Evolutionary conservation across 1,284 basidiomycete species (phyloP).

Genomic region (Pterulicium gracile): DNA sequence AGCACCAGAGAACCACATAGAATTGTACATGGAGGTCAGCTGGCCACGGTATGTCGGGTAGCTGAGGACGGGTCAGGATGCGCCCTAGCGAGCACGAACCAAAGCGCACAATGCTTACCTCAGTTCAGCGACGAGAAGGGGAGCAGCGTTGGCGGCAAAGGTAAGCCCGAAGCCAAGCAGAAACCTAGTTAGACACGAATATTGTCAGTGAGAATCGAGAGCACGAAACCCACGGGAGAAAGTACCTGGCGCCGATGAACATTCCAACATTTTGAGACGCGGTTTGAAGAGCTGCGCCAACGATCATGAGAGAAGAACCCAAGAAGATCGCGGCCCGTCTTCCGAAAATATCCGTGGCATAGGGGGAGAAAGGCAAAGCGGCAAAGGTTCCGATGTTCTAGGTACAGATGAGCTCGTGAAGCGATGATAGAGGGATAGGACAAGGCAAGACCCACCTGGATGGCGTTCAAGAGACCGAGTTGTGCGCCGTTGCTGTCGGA

Average conservation of each 20-base stretch:
- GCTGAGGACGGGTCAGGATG: background rate
- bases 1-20: background rate
- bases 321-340: slow-evolving; percentile 31
- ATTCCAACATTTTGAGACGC: slow-evolving; percentile 27
- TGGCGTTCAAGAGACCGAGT: slow-evolving; percentile 10
- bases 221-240: background rate
- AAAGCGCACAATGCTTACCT: background rate
- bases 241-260: slow-evolving; percentile 20
- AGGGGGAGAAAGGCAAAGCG: slow-evolving; percentile 32
- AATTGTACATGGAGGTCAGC: slow-evolving; percentile 4
- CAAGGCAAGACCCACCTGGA: slow-evolving; percentile 40
- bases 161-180: slow-evolving; percentile 45
- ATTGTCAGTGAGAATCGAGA: background rate
- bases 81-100: background rate
- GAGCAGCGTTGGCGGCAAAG: slow-evolving; percentile 34
- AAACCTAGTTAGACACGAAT: slow-evolving; percentile 20
- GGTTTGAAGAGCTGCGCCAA: slow-evolving; percentile 34
- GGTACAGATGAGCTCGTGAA: slow-evolving; percentile 37
- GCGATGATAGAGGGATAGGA: slow-evolving; percentile 36
- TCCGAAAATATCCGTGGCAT: slow-evolving; percentile 30
- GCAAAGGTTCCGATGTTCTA: slow-evolving; percentile 39
- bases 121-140: slow-evolving; percentile 29
- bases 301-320: slow-evolving; percentile 34
- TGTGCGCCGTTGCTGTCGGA: slow-evolving; percentile 10
- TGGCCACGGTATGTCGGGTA: slow-evolving; percentile 2